Evolutionary conservation across 164 flowering plant genomes (phyloP), one percentile per base, ranked within the genome.

Genomic region (Aristolochia contorta): DNA sequence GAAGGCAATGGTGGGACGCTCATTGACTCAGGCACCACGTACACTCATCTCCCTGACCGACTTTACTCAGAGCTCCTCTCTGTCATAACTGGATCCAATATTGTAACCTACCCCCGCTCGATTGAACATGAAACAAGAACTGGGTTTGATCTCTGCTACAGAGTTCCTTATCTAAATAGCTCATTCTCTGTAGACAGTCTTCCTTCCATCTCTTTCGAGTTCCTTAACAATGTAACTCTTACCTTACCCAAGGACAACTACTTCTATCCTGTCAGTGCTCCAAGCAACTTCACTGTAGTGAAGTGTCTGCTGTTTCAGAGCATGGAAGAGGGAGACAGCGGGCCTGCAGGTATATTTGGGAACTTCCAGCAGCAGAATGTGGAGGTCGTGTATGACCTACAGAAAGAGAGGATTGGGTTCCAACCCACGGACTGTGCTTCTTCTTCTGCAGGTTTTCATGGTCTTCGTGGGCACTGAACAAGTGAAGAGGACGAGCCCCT

Each of bases 11-110:
- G 93, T 0, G 94, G 94, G 16, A 69, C 80, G 80, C 61, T 86
- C 69, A 78, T 86, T 16, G 94, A 86, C 65, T 83, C 88, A 15
- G 94, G 94, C 47, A 86, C 94, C 1, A 84, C 90, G 18, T 84
- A 81, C 65, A 84, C 90, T 43, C 88, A 81, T 67, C 76, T 86
- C 0, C 93, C 93, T 0, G 77, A 76, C 32, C 81, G 84, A 14
- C 62, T 80, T 59, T 86, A 79, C 64, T 66, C 84, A 0, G 61
- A 72, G 47, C 71, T 86, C 47, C 75, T 81, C 0, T 66, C 78
- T 0, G 49, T 43, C 30, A 65, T 84, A n/a, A n/a, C n/a, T 20
- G 59, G 74, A 19, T 67, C 77, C 0, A 22, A n/a, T n/a, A n/a
- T 19, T 5, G 73, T 82, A 59, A 56, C 53, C 0, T 70, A 79